phyloP scores from a whole-genome alignment of 177 flowering plant species.

The Tripterygium wilfordii region DNA sequence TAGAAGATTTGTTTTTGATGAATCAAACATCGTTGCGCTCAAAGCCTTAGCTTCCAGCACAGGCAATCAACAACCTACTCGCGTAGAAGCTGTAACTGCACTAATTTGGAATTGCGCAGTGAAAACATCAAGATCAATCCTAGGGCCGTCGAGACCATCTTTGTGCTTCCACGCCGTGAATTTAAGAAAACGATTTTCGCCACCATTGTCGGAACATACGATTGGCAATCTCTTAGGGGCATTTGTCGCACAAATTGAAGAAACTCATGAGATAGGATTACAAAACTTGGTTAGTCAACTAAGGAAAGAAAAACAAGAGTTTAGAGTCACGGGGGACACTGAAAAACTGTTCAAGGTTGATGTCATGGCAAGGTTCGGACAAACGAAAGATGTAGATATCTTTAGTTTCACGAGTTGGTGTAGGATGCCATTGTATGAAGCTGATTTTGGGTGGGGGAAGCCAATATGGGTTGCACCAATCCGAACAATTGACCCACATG shows the following conservation, averaged over 20 bases:
- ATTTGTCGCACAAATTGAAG: neutral
- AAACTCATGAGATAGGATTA: neutral
- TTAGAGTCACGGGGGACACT: neutral
- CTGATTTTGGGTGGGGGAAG: conserved; percentile 1
- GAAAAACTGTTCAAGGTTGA: neutral
- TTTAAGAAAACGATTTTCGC: conserved; percentile 7
- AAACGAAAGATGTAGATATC: neutral
- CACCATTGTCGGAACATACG: conserved; percentile 1
- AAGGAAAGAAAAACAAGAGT: conserved; percentile 1
- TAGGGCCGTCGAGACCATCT: neutral
- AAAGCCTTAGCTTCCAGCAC: conserved; percentile 1
- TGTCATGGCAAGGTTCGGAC: neutral
- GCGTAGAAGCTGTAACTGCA: conserved; percentile 25
- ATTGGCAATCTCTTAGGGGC: conserved; percentile 7
- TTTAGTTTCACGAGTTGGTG: conserved; percentile 8
- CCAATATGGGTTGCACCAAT: neutral
- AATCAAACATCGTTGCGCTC: conserved; percentile 8
- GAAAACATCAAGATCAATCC: neutral
- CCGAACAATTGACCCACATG: neutral
- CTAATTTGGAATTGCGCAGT: conserved; percentile 24
- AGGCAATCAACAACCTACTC: conserved; percentile 7
- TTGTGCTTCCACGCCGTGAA: conserved; percentile 6
- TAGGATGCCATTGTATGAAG: neutral
- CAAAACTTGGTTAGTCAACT: neutral
- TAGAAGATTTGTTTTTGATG: conserved; percentile 17